Percentiles rank a stretch among this genome's conserved stretches.
Evolutionary conservation across 1,284 basidiomycete genomes (phyloP).

Genomic region (Blastosporella zonata): DNA sequence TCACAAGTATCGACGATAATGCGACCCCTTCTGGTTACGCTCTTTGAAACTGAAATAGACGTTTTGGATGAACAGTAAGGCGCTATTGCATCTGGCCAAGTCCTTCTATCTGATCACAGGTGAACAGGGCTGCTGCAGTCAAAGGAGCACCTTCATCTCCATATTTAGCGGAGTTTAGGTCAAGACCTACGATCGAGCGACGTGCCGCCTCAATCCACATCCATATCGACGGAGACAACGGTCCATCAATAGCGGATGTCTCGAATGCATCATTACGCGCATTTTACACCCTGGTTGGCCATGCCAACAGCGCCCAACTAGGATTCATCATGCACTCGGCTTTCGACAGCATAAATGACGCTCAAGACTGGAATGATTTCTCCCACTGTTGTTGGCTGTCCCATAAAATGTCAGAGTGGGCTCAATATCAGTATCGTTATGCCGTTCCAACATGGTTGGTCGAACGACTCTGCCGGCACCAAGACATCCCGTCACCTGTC

Average conservation of each 20-base stretch:
- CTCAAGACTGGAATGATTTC: slow-evolving; percentile 68
- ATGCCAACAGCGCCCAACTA: slow-evolving; percentile 78
- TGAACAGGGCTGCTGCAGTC: slow-evolving; percentile 52
- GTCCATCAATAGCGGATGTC: slow-evolving; percentile 75
- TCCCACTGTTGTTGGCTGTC: slow-evolving; percentile 85
- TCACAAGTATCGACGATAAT: slow-evolving; percentile 73
- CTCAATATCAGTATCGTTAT: slow-evolving; percentile 90
- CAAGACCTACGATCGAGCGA: slow-evolving; percentile 70
- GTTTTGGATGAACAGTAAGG: slow-evolving; percentile 71
- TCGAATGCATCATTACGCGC: slow-evolving; percentile 72
- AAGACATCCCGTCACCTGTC: slow-evolving; percentile 54
- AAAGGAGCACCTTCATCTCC: slow-evolving; percentile 70
- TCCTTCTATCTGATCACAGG: background rate
- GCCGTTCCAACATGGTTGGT: slow-evolving; percentile 84
- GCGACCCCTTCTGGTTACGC: slow-evolving; percentile 69
- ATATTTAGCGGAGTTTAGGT: slow-evolving; percentile 79
- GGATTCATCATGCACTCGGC: slow-evolving; percentile 70
- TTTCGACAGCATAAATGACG: slow-evolving; percentile 62
- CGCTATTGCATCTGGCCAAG: background rate
- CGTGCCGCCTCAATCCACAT: slow-evolving; percentile 85
- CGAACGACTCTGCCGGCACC: slow-evolving; percentile 72
- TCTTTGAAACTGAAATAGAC: slow-evolving; percentile 62
- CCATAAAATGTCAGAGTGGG: slow-evolving; percentile 76
- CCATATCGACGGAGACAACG: slow-evolving; percentile 85
- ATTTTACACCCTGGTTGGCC: slow-evolving; percentile 70